Evolutionary conservation across 371 early-diverging fungal species (phyloP).

Genomic region (Apophysomyces variabilis): DNA sequence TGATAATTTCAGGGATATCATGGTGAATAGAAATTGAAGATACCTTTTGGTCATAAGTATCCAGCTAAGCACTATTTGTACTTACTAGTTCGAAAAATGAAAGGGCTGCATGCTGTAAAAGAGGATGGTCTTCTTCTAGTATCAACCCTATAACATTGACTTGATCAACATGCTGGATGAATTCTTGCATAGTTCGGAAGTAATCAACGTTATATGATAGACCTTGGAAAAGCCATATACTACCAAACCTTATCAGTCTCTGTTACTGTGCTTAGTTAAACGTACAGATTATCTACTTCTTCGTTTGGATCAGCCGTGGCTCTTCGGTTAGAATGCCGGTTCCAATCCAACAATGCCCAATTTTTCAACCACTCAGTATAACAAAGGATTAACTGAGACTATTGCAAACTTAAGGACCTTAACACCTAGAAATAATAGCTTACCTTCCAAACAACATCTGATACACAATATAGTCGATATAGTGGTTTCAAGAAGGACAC

Average conservation of each 20-base stretch:
- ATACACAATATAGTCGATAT: constrained; percentile 41
- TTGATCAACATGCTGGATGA: constrained; percentile 55
- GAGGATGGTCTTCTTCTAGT: constrained; percentile 49
- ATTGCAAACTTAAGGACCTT: not conserved
- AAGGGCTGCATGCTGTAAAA: constrained; percentile 59
- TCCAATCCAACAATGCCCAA: constrained; percentile 61
- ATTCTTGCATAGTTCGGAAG: constrained; percentile 48
- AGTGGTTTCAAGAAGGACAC: constrained; percentile 46
- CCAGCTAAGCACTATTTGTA: not conserved
- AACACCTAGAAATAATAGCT: not conserved
- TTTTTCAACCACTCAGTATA: constrained; percentile 50
- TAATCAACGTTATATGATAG: constrained; percentile 56
- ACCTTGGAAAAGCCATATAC: constrained; percentile 48
- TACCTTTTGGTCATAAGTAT: constrained; percentile 7
- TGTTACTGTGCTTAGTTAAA: not conserved
- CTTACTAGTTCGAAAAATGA: constrained; percentile 60
- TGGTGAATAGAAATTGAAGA: constrained; percentile 47
- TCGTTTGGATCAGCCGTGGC: constrained; percentile 17
- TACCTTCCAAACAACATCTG: constrained; percentile 58
- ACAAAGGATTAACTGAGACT: constrained; percentile 50
- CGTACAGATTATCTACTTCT: constrained; percentile 43
- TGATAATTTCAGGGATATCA: constrained; percentile 55
- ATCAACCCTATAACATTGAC: constrained; percentile 43
- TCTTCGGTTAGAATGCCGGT: constrained; percentile 32
- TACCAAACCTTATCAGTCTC: constrained; percentile 18